Conservation (phyloP, 805 yeast genomes). For the Candida hungchunana region DNA sequence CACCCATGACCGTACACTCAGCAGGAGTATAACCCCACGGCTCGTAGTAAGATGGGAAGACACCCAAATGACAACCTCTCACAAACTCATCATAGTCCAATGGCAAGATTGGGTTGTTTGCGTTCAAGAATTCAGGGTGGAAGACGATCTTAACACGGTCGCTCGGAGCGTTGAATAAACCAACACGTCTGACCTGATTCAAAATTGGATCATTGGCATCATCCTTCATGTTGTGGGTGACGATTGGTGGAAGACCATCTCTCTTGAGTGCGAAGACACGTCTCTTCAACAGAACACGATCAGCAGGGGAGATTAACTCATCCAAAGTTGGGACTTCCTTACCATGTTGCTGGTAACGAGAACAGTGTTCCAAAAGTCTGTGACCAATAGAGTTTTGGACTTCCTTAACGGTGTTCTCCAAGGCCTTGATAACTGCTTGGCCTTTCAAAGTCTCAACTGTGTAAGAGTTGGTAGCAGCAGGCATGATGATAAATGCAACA, state of each 20-base stretch:
- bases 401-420: conserved; percentile 83
- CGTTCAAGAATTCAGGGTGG: conserved; percentile 96
- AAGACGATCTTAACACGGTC: conserved; percentile 93
- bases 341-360: conserved; percentile 55
- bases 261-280: conserved; percentile 91
- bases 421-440: conserved; percentile 91
- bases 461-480: conserved; percentile 89
- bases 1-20: conserved; percentile 99
- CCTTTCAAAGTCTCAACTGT: conserved; percentile 95
- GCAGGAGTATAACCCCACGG: conserved; percentile 99
- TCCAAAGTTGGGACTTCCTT: conserved; percentile 73
- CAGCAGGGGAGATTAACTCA: conserved; percentile 81
- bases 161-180: conserved; percentile 80
- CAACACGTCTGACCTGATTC: conserved; percentile 87
- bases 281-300: conserved; percentile 83
- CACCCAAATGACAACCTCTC: conserved; percentile 96
- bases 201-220: conserved; percentile 88
- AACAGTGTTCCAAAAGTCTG: conserved; percentile 86
- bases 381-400: conserved; percentile 84
- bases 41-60: conserved; percentile 96
- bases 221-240: conserved; percentile 94
- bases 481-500: conserved; percentile 97
- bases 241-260: conserved; percentile 88
- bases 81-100: conserved; percentile 97
- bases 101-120: conserved; percentile 90